A percentile compares a stretch with the other conserved stretches of the same genome.
Evolutionary conservation across 768 basidiomycete species (phyloP).

Genomic region (Russula lepida): DNA sequence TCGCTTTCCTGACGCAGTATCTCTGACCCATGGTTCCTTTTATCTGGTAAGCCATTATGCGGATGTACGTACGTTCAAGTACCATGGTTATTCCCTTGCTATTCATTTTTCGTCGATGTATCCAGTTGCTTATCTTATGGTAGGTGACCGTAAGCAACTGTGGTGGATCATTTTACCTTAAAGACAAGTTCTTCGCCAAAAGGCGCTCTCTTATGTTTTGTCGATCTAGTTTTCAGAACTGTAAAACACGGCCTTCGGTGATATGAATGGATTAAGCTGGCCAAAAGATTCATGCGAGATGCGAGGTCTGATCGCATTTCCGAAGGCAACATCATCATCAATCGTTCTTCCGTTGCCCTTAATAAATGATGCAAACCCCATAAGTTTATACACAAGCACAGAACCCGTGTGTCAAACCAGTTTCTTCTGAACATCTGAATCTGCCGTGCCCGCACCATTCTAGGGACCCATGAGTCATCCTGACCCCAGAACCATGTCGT

Average conservation of each 20-base stretch:
- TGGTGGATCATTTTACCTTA: background rate
- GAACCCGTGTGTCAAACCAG: background rate
- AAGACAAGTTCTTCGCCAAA: background rate
- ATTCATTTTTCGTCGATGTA: background rate
- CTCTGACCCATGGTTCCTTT: background rate
- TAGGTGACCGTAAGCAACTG: background rate
- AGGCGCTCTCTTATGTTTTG: background rate
- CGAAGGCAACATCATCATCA: background rate
- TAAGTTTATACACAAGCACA: background rate
- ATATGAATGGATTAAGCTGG: background rate
- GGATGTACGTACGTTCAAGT: background rate
- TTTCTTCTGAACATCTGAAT: background rate
- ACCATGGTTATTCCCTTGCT: background rate
- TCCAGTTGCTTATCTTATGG: background rate
- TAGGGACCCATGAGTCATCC: background rate
- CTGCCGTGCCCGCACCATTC: background rate
- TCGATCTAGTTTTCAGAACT: background rate
- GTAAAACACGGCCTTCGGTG: background rate
- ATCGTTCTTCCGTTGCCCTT: background rate
- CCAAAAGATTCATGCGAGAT: background rate
- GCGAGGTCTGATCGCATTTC: background rate
- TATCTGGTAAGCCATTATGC: background rate
- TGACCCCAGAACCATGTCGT: background rate
- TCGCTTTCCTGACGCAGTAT: slow-evolving; percentile 12
- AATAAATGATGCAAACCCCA: background rate